Evolutionary conservation across 371 early-diverging fungal species (phyloP), one percentile per base, ranked within the genome.

Genomic region (Mortierella sp.): DNA sequence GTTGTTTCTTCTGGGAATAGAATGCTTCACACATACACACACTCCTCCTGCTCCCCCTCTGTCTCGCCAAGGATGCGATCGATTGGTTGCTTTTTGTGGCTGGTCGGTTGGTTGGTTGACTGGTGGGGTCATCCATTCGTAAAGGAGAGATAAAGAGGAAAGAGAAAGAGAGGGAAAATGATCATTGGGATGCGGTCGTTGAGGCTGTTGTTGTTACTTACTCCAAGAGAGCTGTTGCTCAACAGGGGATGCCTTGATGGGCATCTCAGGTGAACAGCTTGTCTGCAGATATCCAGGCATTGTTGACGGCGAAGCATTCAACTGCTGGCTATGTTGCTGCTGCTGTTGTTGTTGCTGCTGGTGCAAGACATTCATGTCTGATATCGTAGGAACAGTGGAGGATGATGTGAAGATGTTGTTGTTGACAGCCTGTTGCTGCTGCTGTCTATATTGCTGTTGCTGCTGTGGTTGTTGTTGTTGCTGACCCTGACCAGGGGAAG

Each of bases 181-280:
- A 65, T 70, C 21, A 18, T 29, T 32, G 24, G 16, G 70, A 6
- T 32, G 32, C 14, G 60, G 35, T 70, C 5, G n/a, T 12, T 29
- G 27, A 3, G 27, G 24, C n/a, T 51, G n/a, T 11, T n/a, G 12
- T 18, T 44, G 70, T 29, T 35, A 55, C 75, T 76, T 79, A 84
- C 85, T 76, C 85, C 85, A 85, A 32, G 75, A 71, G 24, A 77
- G 81, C 27, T 74, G 79, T 16, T 60, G 60, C n/a, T 85, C 85
- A 8, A 85, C 70, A 32, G 85, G 85, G 1, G 85, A 85, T 29
- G 78, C 65, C 72, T 85, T 85, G 79, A 85, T 85, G 14, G 85
- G 82, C 77, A 85, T 71, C n/a, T 85, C 86, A 3, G 85, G 85
- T 35, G 85, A 85, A 74, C 75, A 76, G 54, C 76, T 76, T 38